Base-by-base conservation (phyloP, 2,329 filamentous ascomycete genomes). In the Xylariomycetidae sp. region DNA sequence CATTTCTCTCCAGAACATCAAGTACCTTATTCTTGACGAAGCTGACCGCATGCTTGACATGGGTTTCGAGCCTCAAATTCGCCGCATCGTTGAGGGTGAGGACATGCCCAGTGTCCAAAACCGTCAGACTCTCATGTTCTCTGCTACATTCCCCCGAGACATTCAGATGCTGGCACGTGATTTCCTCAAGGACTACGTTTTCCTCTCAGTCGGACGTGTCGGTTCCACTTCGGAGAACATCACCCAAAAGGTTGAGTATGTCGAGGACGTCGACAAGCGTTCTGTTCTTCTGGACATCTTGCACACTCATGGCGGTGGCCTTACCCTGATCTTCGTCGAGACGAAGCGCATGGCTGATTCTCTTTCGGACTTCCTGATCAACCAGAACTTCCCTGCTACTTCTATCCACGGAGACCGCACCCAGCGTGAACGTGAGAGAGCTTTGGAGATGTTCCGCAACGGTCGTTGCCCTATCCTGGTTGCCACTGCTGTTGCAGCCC, bases 21-120 rank as follows among this genome's bases (percentile, higher is more conserved):
- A 96, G 75, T 98, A 98, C 63, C 79, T 98, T 43, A 88, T 98
- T 53, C 86, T 98, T 35, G 92, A 98, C 54, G 92, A 98, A 79
- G 92, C 92, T 64, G 92, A 98, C 73, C 92, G 92, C 64, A 98
- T 98, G 92, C 77, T 98, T 76, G 92, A 98, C 77, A 98, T 98
- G 92, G 92, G 92, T 92, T 98, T 98, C 76, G 92, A 98, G 74
- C 92, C 92, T 56, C 92, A 98, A 71, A 98, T 98, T 60, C 89
- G 92, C 57, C 86, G 90, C 55, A 97, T 98, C 56, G 92, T 98
- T 28, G 90, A 97, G 68, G 88, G 88, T 41, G 92, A 97, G 69
- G 92, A 98, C 56, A 98, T 98, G 92, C 92, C 92, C 37, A 64
- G 67, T 33, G 86, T 90, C 41, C 70, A 80, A 48, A 71, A 76